Evolutionary conservation across 148 eudicot species (phyloP).

Genomic region (Tetragonia tetragonoides): DNA sequence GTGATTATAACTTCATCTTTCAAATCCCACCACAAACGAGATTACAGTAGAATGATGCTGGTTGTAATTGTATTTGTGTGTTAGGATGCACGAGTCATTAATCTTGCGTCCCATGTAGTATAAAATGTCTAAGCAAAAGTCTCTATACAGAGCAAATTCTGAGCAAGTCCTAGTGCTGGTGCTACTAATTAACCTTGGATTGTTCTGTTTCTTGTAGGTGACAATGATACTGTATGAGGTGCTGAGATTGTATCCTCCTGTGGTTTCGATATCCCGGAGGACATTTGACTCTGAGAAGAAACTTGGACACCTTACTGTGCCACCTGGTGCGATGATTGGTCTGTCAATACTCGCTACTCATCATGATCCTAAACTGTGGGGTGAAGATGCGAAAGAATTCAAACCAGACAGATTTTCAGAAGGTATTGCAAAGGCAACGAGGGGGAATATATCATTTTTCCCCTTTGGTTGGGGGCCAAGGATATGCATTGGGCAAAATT

Average conservation of each 20-base stretch:
- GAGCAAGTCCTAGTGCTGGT: too few relatives aligned
- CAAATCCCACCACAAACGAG: too few relatives aligned
- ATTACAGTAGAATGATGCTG: too few relatives aligned
- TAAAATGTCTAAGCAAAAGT: too few relatives aligned
- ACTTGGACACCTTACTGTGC: slow-evolving; percentile 40
- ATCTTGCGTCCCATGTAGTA: too few relatives aligned
- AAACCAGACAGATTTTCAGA: slow-evolving; percentile 55
- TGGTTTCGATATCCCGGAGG: slow-evolving; percentile 8
- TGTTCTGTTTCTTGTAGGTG: slow-evolving; percentile 27
- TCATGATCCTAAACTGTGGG: slow-evolving; percentile 50
- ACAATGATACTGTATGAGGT: slow-evolving; percentile 58
- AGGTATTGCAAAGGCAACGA: slow-evolving; percentile 49
- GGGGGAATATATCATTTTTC: slow-evolving; percentile 34
- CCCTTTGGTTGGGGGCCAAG: slow-evolving; percentile 59
- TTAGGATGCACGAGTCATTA: too few relatives aligned
- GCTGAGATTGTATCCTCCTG: slow-evolving; percentile 45
- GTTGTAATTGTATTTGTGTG: too few relatives aligned
- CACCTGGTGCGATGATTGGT: slow-evolving; percentile 29
- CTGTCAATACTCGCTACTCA: slow-evolving; percentile 35
- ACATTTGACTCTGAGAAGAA: slow-evolving; percentile 17
- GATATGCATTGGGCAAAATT: slow-evolving; percentile 53
- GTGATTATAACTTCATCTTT: background rate
- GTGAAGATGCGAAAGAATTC: slow-evolving; percentile 50
- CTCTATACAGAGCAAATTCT: too few relatives aligned
- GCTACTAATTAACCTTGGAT: background rate